Conservation (phyloP, 495 filamentous ascomycete species). For the Jackrogersella minutella region DNA sequence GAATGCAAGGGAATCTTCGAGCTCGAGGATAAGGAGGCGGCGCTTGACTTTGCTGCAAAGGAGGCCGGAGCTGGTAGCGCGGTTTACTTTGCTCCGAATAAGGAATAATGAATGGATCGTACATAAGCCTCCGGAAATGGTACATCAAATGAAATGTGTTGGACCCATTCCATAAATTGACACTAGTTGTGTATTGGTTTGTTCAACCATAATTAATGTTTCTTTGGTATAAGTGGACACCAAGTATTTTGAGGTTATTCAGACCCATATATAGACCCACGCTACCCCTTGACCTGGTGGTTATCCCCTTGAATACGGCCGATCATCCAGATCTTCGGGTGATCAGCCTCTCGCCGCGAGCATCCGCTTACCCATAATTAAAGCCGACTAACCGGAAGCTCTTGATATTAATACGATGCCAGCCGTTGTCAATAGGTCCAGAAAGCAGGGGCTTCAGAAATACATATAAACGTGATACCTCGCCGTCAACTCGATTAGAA, state of each 20-base stretch:
- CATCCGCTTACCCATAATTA: background rate
- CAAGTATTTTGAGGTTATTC: slow-evolving; percentile 8
- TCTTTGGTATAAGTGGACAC: background rate
- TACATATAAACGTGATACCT: no score
- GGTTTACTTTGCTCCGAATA: slow-evolving; percentile 32
- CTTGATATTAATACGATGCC: background rate
- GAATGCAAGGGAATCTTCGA: slow-evolving; percentile 22
- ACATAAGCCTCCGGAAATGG: no score
- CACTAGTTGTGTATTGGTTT: background rate
- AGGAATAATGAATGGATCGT: slow-evolving; percentile 23
- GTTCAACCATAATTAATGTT: background rate
- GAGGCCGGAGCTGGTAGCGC: slow-evolving; percentile 31
- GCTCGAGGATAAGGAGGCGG: slow-evolving; percentile 18
- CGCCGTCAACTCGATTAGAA: no score
- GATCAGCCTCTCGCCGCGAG: background rate
- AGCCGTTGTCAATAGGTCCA: background rate
- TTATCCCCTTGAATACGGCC: background rate
- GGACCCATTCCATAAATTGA: no score
- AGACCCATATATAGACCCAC: background rate
- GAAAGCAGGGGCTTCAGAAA: background rate
- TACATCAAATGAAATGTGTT: no score
- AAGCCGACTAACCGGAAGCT: background rate
- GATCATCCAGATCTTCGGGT: slow-evolving; percentile 3
- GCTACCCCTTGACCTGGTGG: background rate
- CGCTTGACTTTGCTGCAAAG: slow-evolving; percentile 14